Evolutionary conservation across 1,284 basidiomycete species (phyloP).

Genomic region (Rhodotorula sp.): DNA sequence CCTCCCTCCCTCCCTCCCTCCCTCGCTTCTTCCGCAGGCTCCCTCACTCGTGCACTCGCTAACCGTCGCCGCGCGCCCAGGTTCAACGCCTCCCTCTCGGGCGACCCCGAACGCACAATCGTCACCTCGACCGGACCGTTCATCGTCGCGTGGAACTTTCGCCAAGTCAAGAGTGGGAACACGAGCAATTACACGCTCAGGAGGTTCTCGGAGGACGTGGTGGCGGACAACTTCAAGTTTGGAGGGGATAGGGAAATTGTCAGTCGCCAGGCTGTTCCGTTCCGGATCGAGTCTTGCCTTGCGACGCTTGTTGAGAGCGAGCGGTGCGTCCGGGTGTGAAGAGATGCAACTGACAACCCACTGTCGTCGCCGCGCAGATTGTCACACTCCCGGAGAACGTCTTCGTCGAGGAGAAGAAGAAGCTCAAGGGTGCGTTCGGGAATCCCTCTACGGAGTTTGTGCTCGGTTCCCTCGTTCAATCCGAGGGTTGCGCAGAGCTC

Average conservation of each 20-base stretch:
- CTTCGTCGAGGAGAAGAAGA: conserved; percentile 88
- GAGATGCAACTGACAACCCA: too few species aligned
- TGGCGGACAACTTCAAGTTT: conserved; percentile 95
- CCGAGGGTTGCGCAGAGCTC: too few species aligned
- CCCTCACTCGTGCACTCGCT: background rate
- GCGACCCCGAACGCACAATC: conserved; percentile 80
- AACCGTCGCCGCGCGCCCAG: conserved; percentile 52
- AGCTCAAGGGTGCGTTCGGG: conserved; percentile 59
- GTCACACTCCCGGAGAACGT: conserved; percentile 95
- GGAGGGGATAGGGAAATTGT: conserved; percentile 87
- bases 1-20: background rate
- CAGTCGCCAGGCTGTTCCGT: too few species aligned
- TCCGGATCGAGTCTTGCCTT: too few species aligned
- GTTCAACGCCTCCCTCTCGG: conserved; percentile 83
- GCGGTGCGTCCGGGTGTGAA: too few species aligned
- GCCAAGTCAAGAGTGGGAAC: conserved; percentile 86
- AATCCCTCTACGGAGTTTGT: background rate
- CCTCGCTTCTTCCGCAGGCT: background rate
- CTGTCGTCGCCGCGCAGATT: too few species aligned
- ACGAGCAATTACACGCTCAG: conserved; percentile 85
- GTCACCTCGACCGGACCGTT: conserved; percentile 95
- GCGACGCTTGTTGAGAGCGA: too few species aligned
- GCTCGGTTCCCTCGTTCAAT: background rate
- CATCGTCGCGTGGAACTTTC: conserved; percentile 72
- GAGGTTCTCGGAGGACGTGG: conserved; percentile 85